Conservation (phyloP, 441 rosid genomes). For the Macaranga tanarius region DNA sequence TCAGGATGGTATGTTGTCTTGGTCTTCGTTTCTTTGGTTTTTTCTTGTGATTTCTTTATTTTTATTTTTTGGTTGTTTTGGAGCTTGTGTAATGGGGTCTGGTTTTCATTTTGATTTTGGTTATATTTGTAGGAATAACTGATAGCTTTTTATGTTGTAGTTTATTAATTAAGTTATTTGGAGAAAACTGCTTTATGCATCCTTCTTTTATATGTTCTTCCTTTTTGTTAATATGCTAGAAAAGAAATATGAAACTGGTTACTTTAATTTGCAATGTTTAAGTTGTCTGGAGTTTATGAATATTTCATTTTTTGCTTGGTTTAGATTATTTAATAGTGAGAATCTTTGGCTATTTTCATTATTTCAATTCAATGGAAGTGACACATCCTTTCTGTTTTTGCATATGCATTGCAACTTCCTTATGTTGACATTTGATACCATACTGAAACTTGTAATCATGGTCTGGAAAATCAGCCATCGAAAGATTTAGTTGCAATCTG, state of each 20-base stretch:
- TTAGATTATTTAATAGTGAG: not conserved
- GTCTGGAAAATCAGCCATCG: not conserved
- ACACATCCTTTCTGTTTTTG: not conserved
- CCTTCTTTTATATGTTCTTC: not conserved
- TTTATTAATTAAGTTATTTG: not conserved
- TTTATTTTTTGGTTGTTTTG: not conserved
- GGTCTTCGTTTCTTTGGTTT: not conserved
- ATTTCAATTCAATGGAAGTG: conserved; percentile 3
- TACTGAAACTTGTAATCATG: not conserved
- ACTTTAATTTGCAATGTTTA: not conserved
- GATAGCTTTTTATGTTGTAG: conserved; percentile 1
- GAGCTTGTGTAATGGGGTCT: conserved; percentile 6
- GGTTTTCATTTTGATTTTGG: not conserved
- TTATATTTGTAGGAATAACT: not conserved
- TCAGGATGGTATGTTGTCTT: conserved; percentile 60
- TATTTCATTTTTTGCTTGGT: not conserved
- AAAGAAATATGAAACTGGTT: not conserved
- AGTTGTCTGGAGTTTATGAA: not conserved
- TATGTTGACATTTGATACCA: not conserved
- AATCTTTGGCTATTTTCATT: not conserved
- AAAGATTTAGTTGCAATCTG: not conserved
- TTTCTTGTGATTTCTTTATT: not conserved
- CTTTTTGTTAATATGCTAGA: not conserved
- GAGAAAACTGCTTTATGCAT: not conserved
- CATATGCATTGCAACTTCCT: not conserved